These are phyloP conservation scores for Tricholoma terreum DNA, from an alignment of 768 basidiomycete species.

Conservation along the genomic window DNA sequence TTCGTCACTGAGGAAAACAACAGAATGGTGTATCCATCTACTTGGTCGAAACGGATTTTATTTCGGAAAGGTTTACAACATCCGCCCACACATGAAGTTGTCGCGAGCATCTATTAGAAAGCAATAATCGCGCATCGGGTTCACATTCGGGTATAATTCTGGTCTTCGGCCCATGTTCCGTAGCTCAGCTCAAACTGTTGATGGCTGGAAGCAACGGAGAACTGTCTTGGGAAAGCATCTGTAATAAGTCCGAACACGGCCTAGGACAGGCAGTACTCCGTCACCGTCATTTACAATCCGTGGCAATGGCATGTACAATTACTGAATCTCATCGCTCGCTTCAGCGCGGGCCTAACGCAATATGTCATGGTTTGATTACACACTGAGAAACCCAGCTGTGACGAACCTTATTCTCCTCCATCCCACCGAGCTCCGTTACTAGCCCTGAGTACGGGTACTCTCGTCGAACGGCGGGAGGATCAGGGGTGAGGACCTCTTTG, in stretches of 20 bases:
- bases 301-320: background rate
- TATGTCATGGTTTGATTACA: constrained; percentile 3
- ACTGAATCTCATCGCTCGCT: constrained; percentile 17
- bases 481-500: constrained; percentile 54
- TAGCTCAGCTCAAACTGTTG: background rate
- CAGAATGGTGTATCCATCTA: no score
- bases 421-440: constrained; percentile 72
- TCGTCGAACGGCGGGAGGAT: constrained; percentile 63
- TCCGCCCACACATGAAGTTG: no score
- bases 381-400: background rate
- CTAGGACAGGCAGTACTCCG: background rate
- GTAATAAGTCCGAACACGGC: background rate
- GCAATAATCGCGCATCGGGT: no score
- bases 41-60: no score
- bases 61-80: no score
- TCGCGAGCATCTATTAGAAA: no score
- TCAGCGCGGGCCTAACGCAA: constrained; percentile 25
- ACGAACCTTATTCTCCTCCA: constrained; percentile 74
- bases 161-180: background rate
- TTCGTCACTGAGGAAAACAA: no score
- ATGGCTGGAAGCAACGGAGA: background rate
- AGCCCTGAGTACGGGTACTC: constrained; percentile 78
- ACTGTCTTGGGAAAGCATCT: background rate
- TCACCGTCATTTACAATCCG: background rate
- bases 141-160: background rate